These are phyloP conservation scores for Quercus lobata DNA, from an alignment of 331 rosid species.

Conservation along the genomic window DNA sequence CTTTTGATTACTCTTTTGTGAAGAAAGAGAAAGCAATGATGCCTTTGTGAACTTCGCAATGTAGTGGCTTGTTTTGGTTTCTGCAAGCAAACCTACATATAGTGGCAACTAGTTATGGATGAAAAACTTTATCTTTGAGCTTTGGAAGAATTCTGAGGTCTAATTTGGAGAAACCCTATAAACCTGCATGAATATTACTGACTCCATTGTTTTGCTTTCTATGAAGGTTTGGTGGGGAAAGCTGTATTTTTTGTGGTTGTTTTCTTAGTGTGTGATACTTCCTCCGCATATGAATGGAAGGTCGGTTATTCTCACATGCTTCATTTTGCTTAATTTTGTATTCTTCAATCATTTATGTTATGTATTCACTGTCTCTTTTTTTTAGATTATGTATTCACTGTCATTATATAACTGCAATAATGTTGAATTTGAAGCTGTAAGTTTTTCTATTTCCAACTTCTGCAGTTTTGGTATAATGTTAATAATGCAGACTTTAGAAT, in stretches of 20 bases:
- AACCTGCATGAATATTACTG: neutral
- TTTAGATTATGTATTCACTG: neutral
- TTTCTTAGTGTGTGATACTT: slow-evolving; percentile 21
- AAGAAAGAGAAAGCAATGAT: slow-evolving; percentile 16
- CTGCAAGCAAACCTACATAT: slow-evolving; percentile 15
- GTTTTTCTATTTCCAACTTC: too few species aligned
- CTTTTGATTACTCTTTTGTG: slow-evolving; percentile 29
- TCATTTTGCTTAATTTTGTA: neutral
- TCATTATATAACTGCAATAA: neutral
- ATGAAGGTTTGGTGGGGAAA: slow-evolving; percentile 5
- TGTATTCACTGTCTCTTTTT: neutral
- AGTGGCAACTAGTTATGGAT: slow-evolving; percentile 14
- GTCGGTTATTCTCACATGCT: slow-evolving; percentile 25
- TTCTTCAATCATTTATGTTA: neutral
- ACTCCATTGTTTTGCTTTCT: slow-evolving; percentile 5
- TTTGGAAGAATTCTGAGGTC: slow-evolving; percentile 14
- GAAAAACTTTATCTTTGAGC: neutral
- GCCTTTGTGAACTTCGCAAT: slow-evolving; percentile 24
- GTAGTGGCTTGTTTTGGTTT: slow-evolving; percentile 23
- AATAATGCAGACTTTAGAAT: neutral
- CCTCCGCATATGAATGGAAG: slow-evolving; percentile 25
- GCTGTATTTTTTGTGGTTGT: neutral
- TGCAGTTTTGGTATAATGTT: neutral
- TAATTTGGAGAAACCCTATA: slow-evolving; percentile 23
- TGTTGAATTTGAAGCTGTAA: neutral